phyloP scores from a whole-genome alignment of 2,329 filamentous ascomycete species.

The Coniochaeta sp. region DNA sequence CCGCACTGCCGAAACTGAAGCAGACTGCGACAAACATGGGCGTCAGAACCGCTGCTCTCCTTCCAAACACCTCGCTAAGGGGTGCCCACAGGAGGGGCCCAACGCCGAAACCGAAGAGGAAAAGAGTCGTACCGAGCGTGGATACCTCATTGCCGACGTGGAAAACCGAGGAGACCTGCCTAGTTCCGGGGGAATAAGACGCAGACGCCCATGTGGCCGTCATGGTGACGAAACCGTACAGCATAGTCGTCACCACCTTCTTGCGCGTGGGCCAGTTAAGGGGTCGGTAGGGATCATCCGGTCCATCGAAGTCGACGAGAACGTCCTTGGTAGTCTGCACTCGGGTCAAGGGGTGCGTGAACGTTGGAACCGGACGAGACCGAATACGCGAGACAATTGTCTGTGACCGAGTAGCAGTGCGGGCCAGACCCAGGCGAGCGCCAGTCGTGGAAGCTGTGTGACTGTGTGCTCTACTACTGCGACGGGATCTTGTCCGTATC shows the following conservation, averaged over 20 bases:
- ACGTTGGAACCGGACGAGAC: constrained; percentile 31
- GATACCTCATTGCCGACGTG: constrained; percentile 33
- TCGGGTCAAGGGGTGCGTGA: constrained; percentile 36
- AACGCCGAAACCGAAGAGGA: constrained; percentile 43
- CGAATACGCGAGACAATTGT: constrained; percentile 34
- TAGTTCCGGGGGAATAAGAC: constrained; percentile 50
- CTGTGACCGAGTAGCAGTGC: constrained; percentile 26
- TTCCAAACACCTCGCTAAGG: constrained; percentile 55
- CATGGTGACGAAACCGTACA: constrained; percentile 62
- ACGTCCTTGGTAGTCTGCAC: constrained; percentile 33
- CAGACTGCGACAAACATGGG: constrained; percentile 57
- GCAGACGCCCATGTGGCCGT: constrained; percentile 43
- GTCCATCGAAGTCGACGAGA: constrained; percentile 67
- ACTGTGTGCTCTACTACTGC: too few species aligned
- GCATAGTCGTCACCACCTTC: constrained; percentile 58
- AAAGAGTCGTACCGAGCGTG: constrained; percentile 38
- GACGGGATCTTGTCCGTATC: too few species aligned
- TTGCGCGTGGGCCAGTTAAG: constrained; percentile 66
- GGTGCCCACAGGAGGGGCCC: constrained; percentile 61
- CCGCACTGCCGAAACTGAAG: constrained; percentile 59
- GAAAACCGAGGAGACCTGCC: constrained; percentile 41
- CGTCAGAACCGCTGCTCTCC: constrained; percentile 45
- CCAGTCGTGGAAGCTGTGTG: too few species aligned
- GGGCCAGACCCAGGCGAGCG: background rate
- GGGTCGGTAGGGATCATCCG: constrained; percentile 63